Evolutionary conservation across 306 rosid species (phyloP).

Genomic region (Prunus padus): DNA sequence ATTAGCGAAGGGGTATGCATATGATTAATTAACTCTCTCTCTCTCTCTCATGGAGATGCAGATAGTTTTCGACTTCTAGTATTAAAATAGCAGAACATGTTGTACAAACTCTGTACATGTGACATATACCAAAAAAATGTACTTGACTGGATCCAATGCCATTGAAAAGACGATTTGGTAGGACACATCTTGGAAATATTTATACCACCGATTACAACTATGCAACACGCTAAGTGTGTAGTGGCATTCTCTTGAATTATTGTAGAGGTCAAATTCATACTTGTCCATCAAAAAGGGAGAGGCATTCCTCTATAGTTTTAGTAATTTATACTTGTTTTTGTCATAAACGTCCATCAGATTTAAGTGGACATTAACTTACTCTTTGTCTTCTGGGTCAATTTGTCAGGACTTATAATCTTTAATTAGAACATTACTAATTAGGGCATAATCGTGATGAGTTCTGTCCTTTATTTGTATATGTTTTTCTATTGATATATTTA

Average conservation of each 20-base stretch:
- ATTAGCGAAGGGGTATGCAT: background rate
- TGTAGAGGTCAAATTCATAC: no score
- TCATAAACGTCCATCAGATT: no score
- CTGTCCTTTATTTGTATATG: no score
- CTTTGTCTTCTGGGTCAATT: no score
- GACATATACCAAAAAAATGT: conserved; percentile 6
- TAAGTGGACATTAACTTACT: no score
- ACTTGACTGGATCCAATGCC: conserved; percentile 10
- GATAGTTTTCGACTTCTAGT: background rate
- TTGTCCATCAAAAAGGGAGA: no score
- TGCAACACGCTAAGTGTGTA: background rate
- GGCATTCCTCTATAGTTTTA: no score
- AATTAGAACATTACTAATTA: no score
- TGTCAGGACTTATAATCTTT: no score
- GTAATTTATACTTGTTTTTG: no score
- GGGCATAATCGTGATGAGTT: no score
- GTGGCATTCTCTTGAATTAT: background rate
- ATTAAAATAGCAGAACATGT: conserved; percentile 1
- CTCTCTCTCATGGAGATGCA: background rate
- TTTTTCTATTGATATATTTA: no score
- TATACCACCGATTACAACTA: background rate
- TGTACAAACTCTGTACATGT: conserved; percentile 17
- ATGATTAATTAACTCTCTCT: background rate
- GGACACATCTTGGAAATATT: conserved; percentile 18
- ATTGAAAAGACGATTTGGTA: background rate